These are phyloP conservation scores for Cordyceps cateniannulata DNA, from an alignment of 2,329 filamentous ascomycete species.

Conservation along the genomic window DNA sequence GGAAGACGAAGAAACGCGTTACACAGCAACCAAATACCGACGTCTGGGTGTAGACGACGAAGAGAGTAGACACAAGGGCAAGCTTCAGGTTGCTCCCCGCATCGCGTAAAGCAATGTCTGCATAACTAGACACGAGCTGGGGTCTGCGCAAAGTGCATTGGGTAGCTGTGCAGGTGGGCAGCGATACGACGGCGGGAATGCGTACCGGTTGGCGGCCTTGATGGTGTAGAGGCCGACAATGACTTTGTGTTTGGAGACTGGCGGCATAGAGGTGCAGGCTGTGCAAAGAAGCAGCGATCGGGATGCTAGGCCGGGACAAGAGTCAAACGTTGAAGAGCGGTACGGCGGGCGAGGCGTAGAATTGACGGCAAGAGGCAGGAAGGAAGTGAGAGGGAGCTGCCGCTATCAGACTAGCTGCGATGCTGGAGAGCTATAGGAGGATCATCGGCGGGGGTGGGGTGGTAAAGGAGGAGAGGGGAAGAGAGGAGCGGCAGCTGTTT, in stretches of 20 bases:
- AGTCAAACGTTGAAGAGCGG: neutral
- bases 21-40: neutral
- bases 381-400: conserved; percentile 1
- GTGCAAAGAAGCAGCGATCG: neutral
- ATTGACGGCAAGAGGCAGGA: neutral
- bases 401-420: conserved; percentile 6
- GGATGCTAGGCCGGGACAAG: neutral
- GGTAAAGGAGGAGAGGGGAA: neutral
- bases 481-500: neutral
- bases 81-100: neutral
- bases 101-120: neutral
- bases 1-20: neutral
- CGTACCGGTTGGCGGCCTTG: conserved; percentile 7
- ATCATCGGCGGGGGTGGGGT: neutral
- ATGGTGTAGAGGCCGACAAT: neutral
- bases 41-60: neutral
- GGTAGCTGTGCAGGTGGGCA: conserved; percentile 10
- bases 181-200: neutral
- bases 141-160: conserved; percentile 3
- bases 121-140: neutral
- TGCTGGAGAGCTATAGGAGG: neutral
- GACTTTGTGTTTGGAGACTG: neutral
- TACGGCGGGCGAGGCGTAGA: neutral
- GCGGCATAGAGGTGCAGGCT: neutral
- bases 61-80: neutral